phyloP scores from a whole-genome alignment of 1,139 yeast species.

The Candida freyschussii region DNA sequence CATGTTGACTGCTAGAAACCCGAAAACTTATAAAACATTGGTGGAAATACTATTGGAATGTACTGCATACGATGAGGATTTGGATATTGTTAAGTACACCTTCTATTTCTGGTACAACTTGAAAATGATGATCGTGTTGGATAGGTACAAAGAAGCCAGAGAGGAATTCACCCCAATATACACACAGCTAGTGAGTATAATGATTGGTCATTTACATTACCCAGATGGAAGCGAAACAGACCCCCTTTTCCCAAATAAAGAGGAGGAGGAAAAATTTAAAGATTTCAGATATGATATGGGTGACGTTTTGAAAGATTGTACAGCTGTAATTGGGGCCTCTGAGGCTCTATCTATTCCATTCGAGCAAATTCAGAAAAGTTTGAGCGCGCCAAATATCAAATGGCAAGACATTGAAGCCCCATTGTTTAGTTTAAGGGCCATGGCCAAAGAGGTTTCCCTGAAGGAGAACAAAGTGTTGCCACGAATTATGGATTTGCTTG shows the following conservation, averaged over 20 bases:
- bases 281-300: slow-evolving; percentile 97
- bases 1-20: slow-evolving; percentile 71
- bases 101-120: slow-evolving; percentile 89
- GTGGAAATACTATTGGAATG: slow-evolving; percentile 70
- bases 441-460: slow-evolving; percentile 85
- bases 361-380: slow-evolving; percentile 22
- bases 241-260: slow-evolving; percentile 35
- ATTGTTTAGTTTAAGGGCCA: slow-evolving; percentile 81
- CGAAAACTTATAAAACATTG: slow-evolving; percentile 64
- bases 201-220: slow-evolving; percentile 70
- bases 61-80: slow-evolving; percentile 63
- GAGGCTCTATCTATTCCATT: slow-evolving; percentile 49
- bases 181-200: slow-evolving; percentile 57
- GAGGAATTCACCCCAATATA: slow-evolving; percentile 56
- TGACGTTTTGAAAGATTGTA: slow-evolving; percentile 91
- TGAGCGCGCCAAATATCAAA: slow-evolving; percentile 19
- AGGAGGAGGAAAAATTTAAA: slow-evolving; percentile 87
- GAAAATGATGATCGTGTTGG: slow-evolving; percentile 63
- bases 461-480: slow-evolving; percentile 71
- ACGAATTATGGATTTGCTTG: slow-evolving; percentile 64
- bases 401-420: slow-evolving; percentile 96
- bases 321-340: slow-evolving; percentile 79
- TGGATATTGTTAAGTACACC: slow-evolving; percentile 85
- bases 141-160: slow-evolving; percentile 59
- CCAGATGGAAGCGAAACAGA: slow-evolving; percentile 50